Evolutionary conservation across 441 rosid species (phyloP).

Genomic region (Cnidoscolus chayamansa): DNA sequence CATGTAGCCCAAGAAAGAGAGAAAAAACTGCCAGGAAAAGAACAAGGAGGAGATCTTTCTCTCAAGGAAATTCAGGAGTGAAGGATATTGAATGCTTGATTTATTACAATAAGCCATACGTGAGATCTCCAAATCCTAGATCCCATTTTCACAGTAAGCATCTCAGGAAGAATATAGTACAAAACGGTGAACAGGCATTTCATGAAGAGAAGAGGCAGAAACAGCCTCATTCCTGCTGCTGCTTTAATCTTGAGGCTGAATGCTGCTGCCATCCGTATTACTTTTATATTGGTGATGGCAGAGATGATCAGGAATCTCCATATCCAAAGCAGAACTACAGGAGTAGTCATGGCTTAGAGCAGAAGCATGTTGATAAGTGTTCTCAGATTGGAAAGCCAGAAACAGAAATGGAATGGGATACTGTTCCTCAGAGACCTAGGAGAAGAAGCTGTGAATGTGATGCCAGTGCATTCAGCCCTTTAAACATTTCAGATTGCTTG

Average conservation of each 20-base stretch:
- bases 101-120: constrained; percentile 38
- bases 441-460: constrained; percentile 29
- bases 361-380: constrained; percentile 1
- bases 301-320: constrained; percentile 11
- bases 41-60: constrained; percentile 36
- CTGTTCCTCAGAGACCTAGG: constrained; percentile 13
- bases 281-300: constrained; percentile 16
- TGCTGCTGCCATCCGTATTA: constrained; percentile 30
- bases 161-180: constrained; percentile 20
- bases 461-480: constrained; percentile 29
- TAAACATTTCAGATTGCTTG: constrained; percentile 19
- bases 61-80: constrained; percentile 30
- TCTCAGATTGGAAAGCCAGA: constrained; percentile 14
- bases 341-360: constrained; percentile 9
- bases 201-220: constrained; percentile 13
- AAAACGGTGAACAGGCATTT: constrained; percentile 12
- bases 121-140: constrained; percentile 24
- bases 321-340: constrained; percentile 1
- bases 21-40: constrained; percentile 27
- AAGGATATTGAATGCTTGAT: constrained; percentile 38
- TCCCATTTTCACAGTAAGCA: constrained; percentile 23
- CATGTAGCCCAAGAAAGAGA: constrained; percentile 26
- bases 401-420: constrained; percentile 20
- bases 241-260: constrained; percentile 18
- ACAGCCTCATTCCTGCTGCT: constrained; percentile 4